A percentile compares a stretch with the other conserved stretches of the same genome.
phyloP scores from a whole-genome alignment of 805 yeast genomes.

The Metschnikowia cerradonensis region DNA sequence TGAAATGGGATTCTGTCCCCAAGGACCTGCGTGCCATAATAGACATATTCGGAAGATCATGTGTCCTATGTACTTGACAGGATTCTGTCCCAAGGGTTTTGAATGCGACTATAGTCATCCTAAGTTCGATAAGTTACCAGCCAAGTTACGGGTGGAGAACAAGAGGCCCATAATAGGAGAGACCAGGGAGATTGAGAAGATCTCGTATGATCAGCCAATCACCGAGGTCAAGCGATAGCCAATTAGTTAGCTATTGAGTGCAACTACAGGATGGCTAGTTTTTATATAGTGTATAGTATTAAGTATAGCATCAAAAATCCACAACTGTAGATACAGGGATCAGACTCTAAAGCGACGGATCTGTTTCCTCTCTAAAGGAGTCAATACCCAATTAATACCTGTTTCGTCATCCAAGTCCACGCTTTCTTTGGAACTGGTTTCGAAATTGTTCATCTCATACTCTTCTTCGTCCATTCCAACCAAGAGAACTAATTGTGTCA shows the following conservation, averaged over 20 bases:
- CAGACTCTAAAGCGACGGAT: constrained; percentile 57
- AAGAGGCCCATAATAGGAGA: constrained; percentile 18
- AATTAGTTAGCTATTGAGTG: neutral
- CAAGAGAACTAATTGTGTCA: constrained; percentile 80
- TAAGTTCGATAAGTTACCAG: constrained; percentile 53
- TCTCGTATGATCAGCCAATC: constrained; percentile 19
- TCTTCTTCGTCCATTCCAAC: constrained; percentile 74
- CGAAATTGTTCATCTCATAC: constrained; percentile 26
- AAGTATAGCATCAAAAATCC: neutral
- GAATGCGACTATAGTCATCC: constrained; percentile 84
- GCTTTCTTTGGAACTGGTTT: constrained; percentile 21
- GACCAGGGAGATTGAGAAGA: constrained; percentile 19
- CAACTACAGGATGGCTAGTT: neutral
- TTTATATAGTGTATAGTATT: neutral
- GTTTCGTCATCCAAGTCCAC: constrained; percentile 24
- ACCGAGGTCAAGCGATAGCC: constrained; percentile 14
- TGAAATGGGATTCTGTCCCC: constrained; percentile 84
- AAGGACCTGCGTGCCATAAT: constrained; percentile 80
- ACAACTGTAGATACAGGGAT: neutral
- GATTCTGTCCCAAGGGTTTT: constrained; percentile 90
- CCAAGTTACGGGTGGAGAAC: constrained; percentile 19
- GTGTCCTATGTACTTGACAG: constrained; percentile 79
- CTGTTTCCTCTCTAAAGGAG: constrained; percentile 67
- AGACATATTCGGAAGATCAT: constrained; percentile 73
- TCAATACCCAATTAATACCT: constrained; percentile 64